These are phyloP conservation scores for Ammopiptanthus mongolicus DNA, from an alignment of 306 rosid species.

Conservation along the genomic window DNA sequence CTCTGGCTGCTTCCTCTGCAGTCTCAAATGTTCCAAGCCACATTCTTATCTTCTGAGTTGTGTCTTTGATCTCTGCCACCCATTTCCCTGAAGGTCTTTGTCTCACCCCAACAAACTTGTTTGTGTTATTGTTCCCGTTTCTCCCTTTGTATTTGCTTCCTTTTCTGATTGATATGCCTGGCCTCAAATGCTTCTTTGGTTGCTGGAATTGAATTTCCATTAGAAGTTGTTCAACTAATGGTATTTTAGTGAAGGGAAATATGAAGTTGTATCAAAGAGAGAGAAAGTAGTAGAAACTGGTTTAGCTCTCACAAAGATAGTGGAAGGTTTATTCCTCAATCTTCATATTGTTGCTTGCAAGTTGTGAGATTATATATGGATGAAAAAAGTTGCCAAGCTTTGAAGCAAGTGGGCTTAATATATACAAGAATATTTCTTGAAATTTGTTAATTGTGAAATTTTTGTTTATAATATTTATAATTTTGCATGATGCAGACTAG, in stretches of 20 bases:
- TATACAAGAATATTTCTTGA: background rate
- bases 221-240: background rate
- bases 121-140: conserved; percentile 26
- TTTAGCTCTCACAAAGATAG: background rate
- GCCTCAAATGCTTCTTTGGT: conserved; percentile 14
- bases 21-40: conserved; percentile 94
- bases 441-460: background rate
- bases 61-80: conserved; percentile 94
- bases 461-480: background rate
- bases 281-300: background rate
- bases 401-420: conserved; percentile 26
- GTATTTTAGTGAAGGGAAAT: background rate
- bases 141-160: conserved; percentile 42
- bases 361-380: conserved; percentile 21
- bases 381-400: conserved; percentile 10
- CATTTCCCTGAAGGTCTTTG: conserved; percentile 92
- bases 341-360: conserved; percentile 16
- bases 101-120: conserved; percentile 79
- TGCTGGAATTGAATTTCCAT: conserved; percentile 72
- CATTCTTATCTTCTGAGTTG: conserved; percentile 83
- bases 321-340: background rate
- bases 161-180: conserved; percentile 19
- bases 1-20: conserved; percentile 86
- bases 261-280: background rate
- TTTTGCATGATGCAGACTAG: conserved; percentile 19